Conservation (phyloP, 163 green algal species). For the Trebouxia gelatinosa region DNA sequence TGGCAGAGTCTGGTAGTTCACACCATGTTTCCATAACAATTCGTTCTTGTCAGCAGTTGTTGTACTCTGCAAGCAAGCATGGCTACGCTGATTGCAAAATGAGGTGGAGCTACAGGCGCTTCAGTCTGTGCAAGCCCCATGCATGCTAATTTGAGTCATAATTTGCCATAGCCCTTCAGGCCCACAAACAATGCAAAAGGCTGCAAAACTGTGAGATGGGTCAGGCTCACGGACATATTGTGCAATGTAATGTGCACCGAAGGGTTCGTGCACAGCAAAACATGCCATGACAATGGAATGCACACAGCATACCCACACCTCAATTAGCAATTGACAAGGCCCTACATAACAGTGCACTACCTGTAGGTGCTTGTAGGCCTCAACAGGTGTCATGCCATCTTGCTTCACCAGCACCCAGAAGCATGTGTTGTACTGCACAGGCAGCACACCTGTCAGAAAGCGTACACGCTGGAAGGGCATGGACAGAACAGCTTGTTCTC, state of each 20-base stretch:
- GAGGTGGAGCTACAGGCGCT: background rate
- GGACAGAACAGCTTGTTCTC: background rate
- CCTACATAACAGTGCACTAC: constrained; percentile 32
- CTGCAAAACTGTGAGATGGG: background rate
- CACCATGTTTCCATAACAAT: constrained; percentile 84
- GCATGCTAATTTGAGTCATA: background rate
- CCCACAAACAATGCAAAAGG: constrained; percentile 1
- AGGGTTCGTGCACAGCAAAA: background rate
- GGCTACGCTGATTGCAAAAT: background rate
- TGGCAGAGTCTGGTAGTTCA: constrained; percentile 90
- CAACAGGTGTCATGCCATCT: constrained; percentile 53
- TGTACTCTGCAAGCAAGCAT: constrained; percentile 67
- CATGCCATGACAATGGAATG: background rate
- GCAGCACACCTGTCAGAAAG: background rate
- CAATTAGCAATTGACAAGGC: background rate
- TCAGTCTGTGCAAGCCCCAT: background rate
- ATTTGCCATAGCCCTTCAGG: background rate
- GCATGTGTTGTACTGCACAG: constrained; percentile 92
- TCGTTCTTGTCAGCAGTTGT: constrained; percentile 88
- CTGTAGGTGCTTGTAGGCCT: constrained; percentile 79
- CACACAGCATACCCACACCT: background rate
- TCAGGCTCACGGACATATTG: background rate
- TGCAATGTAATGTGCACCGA: too few species aligned
- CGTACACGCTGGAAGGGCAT: background rate
- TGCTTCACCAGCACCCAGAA: constrained; percentile 89